A percentile compares a stretch with the other conserved stretches of the same genome.
Evolutionary conservation across 2,329 filamentous ascomycete genomes (phyloP).

Genomic region (Sarocladiaceae sp.): DNA sequence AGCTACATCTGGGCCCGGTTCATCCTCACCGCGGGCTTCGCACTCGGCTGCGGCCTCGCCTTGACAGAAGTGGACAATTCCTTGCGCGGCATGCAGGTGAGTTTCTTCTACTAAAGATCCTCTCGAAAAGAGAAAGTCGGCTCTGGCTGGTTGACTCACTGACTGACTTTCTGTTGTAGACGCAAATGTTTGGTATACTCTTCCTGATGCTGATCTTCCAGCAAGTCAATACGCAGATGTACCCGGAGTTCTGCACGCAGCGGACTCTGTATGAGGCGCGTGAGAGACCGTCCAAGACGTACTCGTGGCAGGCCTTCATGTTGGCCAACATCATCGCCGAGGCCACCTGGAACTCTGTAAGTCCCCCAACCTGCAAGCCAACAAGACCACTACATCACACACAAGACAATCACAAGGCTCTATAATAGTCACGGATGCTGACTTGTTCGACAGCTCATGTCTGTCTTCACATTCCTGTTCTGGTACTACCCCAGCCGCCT

Average conservation of each 20-base stretch:
- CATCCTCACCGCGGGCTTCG: conserved; percentile 42
- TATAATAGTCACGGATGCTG: too few species aligned
- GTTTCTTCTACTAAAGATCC: too few species aligned
- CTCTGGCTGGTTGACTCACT: too few species aligned
- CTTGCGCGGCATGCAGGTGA: conserved; percentile 54
- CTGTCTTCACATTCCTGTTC: conserved; percentile 55
- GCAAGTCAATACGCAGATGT: conserved; percentile 57
- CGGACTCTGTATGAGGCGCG: conserved; percentile 64
- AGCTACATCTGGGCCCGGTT: conserved; percentile 69
- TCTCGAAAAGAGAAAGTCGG: too few species aligned
- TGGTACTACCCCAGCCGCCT: conserved; percentile 66
- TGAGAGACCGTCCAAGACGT: conserved; percentile 60
- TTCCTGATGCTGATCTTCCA: conserved; percentile 66
- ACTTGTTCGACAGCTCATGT: conserved; percentile 3
- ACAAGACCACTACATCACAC: not conserved
- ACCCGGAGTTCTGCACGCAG: conserved; percentile 65
- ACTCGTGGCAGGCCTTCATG: conserved; percentile 64
- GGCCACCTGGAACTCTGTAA: conserved; percentile 12
- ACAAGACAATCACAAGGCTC: too few species aligned
- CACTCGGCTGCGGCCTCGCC: conserved; percentile 63
- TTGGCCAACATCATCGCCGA: conserved; percentile 30
- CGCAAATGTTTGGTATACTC: conserved; percentile 67
- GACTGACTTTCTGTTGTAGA: conserved; percentile 23
- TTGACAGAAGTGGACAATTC: conserved; percentile 56
- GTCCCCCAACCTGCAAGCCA: not conserved